A percentile compares a stretch with the other conserved stretches of the same genome.
Evolutionary conservation across 2,329 filamentous ascomycete genomes (phyloP).

Genomic region (Pseudocercospora fuligena): DNA sequence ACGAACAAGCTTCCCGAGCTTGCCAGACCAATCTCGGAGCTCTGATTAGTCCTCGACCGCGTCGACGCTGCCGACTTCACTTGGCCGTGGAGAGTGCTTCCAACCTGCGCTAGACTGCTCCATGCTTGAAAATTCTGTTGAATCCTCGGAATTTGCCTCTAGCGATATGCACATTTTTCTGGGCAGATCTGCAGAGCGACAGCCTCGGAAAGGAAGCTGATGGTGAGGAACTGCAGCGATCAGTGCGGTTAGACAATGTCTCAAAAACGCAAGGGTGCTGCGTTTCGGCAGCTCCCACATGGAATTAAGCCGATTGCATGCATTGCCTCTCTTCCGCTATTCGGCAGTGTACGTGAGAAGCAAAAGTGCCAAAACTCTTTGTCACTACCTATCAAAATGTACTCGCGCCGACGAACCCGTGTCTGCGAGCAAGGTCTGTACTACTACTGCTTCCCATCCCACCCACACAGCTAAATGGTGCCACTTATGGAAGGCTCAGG

Average conservation of each 20-base stretch:
- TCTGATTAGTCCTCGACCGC: not conserved
- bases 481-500: not conserved
- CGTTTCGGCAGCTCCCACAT: conserved; percentile 8
- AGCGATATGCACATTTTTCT: not conserved
- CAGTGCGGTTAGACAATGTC: conserved; percentile 5
- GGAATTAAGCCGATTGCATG: conserved; percentile 13
- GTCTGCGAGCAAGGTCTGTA: not conserved
- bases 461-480: not conserved
- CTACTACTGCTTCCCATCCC: not conserved
- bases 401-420: not conserved
- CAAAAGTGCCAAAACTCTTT: not conserved
- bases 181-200: conserved; percentile 2
- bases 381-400: not conserved
- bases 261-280: conserved; percentile 9
- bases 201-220: conserved; percentile 9
- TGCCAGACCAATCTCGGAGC: conserved; percentile 7
- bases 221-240: not conserved
- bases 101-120: conserved; percentile 2
- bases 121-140: conserved; percentile 1
- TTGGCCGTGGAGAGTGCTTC: not conserved
- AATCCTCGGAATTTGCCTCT: conserved; percentile 5
- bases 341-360: conserved; percentile 5
- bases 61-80: conserved; percentile 2
- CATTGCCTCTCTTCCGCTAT: conserved; percentile 9
- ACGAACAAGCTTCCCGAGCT: conserved; percentile 3